Evolutionary conservation across 805 yeast species (phyloP).

Genomic region (Lipomyces chichibuensis): DNA sequence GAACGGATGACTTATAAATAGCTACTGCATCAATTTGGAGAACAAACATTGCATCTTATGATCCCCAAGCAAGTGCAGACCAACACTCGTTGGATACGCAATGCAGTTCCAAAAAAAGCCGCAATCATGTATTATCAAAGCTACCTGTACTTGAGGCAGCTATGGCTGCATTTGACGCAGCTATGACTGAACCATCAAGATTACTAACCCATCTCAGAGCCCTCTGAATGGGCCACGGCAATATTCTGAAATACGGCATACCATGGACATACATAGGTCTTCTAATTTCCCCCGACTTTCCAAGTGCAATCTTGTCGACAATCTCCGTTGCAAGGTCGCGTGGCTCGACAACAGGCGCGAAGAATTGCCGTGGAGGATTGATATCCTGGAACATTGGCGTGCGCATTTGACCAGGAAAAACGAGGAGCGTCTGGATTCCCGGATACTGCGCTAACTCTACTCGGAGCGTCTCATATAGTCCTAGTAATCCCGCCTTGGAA

Average conservation of each 20-base stretch:
- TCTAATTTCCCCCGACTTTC: constrained; percentile 68
- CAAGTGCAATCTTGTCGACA: constrained; percentile 58
- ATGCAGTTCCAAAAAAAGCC: background rate
- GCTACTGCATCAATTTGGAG: background rate
- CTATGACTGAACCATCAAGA: constrained; percentile 55
- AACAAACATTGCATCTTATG: background rate
- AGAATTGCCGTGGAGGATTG: constrained; percentile 65
- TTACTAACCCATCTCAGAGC: constrained; percentile 59
- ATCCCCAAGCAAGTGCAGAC: background rate
- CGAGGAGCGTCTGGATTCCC: constrained; percentile 70
- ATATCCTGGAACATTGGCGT: constrained; percentile 77
- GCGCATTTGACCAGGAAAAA: constrained; percentile 83
- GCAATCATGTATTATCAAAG: background rate
- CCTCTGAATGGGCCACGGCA: constrained; percentile 57
- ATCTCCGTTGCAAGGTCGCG: constrained; percentile 62
- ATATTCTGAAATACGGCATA: constrained; percentile 68
- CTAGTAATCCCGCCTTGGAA: constrained; percentile 81
- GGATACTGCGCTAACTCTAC: constrained; percentile 58
- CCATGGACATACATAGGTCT: constrained; percentile 77
- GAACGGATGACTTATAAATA: background rate
- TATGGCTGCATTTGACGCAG: constrained; percentile 16
- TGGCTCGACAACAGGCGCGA: constrained; percentile 86
- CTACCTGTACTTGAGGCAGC: background rate
- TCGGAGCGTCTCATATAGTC: constrained; percentile 78
- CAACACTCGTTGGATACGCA: background rate